Conservation (phyloP, 108 stramenopile species). For the Nitzschia palea region DNA sequence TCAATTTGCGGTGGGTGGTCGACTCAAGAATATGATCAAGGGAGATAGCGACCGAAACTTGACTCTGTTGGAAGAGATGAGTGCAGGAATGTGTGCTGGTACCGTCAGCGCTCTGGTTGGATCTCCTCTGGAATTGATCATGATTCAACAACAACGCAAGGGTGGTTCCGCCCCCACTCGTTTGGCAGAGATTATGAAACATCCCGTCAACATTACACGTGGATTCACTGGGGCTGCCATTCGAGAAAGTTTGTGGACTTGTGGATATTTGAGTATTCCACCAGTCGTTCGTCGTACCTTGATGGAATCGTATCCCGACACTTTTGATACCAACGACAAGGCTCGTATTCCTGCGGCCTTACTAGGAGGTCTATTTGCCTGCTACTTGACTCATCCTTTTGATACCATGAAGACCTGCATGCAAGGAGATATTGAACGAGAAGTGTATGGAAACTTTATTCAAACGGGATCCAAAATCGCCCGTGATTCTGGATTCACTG, state of each 20-base stretch:
- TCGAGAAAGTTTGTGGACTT: slow-evolving; percentile 90
- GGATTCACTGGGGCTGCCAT: slow-evolving; percentile 84
- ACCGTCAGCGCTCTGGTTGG: slow-evolving; percentile 77
- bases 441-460: slow-evolving; percentile 70
- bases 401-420: slow-evolving; percentile 95
- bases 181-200: slow-evolving; percentile 52
- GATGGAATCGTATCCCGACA: slow-evolving; percentile 72
- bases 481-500: slow-evolving; percentile 67
- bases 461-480: slow-evolving; percentile 66
- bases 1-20: slow-evolving; percentile 88
- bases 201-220: slow-evolving; percentile 61
- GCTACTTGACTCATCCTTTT: slow-evolving; percentile 88
- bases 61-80: slow-evolving; percentile 74
- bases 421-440: slow-evolving; percentile 93
- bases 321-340: slow-evolving; percentile 79
- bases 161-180: slow-evolving; percentile 62
- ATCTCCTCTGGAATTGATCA: slow-evolving; percentile 89
- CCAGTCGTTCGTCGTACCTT: slow-evolving; percentile 82
- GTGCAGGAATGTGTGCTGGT: slow-evolving; percentile 80
- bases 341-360: slow-evolving; percentile 88
- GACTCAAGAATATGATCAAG: slow-evolving; percentile 61
- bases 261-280: slow-evolving; percentile 88
- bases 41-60: slow-evolving; percentile 49
- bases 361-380: slow-evolving; percentile 87
- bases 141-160: slow-evolving; percentile 96